Conservation (phyloP, 208 protist species). For the Leishmania arabica region DNA sequence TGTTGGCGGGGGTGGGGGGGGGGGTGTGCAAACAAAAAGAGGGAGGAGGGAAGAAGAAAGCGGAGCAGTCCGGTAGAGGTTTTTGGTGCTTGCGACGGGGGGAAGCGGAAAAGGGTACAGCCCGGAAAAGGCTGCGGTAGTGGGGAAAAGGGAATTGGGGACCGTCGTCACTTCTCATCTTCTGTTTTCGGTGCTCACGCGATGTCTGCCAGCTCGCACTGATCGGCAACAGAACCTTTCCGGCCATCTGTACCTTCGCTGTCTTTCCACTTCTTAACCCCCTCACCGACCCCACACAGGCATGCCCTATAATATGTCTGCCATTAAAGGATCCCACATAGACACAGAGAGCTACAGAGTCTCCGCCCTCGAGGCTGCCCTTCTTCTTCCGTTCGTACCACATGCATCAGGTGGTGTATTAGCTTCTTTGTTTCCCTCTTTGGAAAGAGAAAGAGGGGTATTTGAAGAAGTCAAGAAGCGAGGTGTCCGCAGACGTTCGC, state of each 20-base stretch:
- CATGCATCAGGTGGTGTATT: neutral
- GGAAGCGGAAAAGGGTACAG: neutral
- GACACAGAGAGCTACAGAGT: constrained; percentile 4
- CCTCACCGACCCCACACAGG: neutral
- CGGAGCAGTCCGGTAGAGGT: neutral
- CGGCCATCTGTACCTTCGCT: neutral
- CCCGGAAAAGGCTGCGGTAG: neutral
- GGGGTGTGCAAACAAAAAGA: neutral
- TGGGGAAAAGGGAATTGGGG: neutral
- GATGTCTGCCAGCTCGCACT: neutral
- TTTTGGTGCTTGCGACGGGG: neutral
- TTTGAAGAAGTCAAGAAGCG: neutral
- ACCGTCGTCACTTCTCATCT: neutral
- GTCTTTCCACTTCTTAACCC: neutral
- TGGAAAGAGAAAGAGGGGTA: neutral
- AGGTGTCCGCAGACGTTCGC: neutral
- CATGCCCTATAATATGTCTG: neutral
- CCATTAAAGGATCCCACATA: neutral
- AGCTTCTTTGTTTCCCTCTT: neutral
- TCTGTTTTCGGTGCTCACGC: neutral
- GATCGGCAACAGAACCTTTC: neutral
- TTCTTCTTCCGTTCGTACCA: neutral
- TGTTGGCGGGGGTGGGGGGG: too few species aligned
- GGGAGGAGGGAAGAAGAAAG: neutral
- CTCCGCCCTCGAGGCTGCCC: neutral